These are phyloP conservation scores for Psidium guajava DNA, from an alignment of 345 rosid species.

Conservation along the genomic window DNA sequence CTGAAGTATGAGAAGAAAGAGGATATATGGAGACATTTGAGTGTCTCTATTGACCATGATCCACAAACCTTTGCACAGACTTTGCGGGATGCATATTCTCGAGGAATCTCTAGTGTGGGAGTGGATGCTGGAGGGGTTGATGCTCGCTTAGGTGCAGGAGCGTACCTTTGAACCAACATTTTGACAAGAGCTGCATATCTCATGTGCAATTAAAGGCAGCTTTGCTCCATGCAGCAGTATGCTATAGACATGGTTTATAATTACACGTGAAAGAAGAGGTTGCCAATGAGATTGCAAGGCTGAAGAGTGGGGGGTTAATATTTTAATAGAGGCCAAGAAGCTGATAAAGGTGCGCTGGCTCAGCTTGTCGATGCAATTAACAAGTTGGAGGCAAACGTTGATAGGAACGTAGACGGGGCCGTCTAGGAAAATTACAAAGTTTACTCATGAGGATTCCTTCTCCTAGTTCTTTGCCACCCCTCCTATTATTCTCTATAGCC, in stretches of 20 bases:
- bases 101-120: no score
- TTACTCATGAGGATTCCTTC: conserved; percentile 94
- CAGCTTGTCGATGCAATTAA: conserved; percentile 81
- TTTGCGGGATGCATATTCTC: no score
- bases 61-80: no score
- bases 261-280: conserved; percentile 94
- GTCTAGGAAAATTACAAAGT: conserved; percentile 96
- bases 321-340: conserved; percentile 71
- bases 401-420: conserved; percentile 79
- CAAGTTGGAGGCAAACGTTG: conserved; percentile 68
- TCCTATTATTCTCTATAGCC: conserved; percentile 87
- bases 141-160: no score
- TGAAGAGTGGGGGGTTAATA: conserved; percentile 67
- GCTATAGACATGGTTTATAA: conserved; percentile 72
- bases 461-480: conserved; percentile 62
- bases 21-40: no score
- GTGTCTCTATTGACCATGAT: no score
- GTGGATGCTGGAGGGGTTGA: no score
- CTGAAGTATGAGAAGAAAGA: no score
- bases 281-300: conserved; percentile 87
- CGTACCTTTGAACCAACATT: conserved; percentile 79
- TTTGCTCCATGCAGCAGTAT: conserved; percentile 75
- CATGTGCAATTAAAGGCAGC: conserved; percentile 92
- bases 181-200: conserved; percentile 79
- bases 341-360: conserved; percentile 68